Conservation (phyloP, 495 filamentous ascomycete species). For the Rusavskia elegans region DNA sequence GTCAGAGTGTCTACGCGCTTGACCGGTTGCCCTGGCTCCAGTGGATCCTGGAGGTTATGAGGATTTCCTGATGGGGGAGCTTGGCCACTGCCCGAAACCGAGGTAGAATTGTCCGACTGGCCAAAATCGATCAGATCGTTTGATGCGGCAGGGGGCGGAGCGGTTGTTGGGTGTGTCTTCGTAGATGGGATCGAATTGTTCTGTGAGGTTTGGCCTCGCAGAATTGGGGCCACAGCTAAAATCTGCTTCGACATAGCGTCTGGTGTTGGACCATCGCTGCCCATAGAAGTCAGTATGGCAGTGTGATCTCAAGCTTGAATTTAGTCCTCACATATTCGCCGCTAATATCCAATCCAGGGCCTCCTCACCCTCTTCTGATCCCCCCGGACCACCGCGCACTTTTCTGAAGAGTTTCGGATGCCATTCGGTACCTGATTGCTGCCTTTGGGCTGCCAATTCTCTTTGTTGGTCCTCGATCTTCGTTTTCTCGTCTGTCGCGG, state of each 20-base stretch:
- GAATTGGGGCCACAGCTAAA: slow-evolving; percentile 67
- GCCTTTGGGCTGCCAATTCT: slow-evolving; percentile 69
- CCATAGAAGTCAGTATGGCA: neutral
- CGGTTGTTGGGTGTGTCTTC: neutral
- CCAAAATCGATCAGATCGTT: slow-evolving; percentile 26
- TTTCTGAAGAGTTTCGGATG: slow-evolving; percentile 66
- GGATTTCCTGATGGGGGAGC: neutral
- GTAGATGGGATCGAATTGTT: neutral
- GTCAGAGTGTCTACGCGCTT: slow-evolving; percentile 34
- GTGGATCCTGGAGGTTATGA: slow-evolving; percentile 15
- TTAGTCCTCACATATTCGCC: slow-evolving; percentile 55
- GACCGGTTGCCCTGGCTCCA: slow-evolving; percentile 15
- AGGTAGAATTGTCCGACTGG: slow-evolving; percentile 7
- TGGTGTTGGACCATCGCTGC: slow-evolving; percentile 52
- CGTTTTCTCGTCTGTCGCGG: slow-evolving; percentile 87
- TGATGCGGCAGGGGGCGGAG: neutral
- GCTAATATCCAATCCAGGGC: slow-evolving; percentile 92
- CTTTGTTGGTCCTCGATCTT: slow-evolving; percentile 86
- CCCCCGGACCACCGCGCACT: slow-evolving; percentile 56
- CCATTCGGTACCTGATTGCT: slow-evolving; percentile 77
- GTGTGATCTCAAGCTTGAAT: neutral
- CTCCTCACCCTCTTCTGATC: slow-evolving; percentile 66
- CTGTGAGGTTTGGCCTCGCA: slow-evolving; percentile 51
- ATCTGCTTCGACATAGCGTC: slow-evolving; percentile 73
- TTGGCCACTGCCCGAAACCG: neutral